phyloP scores from a whole-genome alignment of 305 asterid species.

The Fraxinus baroniana region DNA sequence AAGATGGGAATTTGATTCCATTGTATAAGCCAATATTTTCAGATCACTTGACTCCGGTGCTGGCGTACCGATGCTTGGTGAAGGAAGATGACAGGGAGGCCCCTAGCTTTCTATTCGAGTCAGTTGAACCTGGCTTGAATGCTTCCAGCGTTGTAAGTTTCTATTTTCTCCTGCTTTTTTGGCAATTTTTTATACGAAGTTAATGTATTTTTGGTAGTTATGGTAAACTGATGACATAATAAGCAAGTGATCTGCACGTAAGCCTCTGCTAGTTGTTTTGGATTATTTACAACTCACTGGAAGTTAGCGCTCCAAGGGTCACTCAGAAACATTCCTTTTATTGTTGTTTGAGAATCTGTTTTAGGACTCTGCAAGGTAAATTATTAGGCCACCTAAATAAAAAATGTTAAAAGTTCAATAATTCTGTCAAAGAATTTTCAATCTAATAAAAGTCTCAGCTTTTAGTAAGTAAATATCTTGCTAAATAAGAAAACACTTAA shows the following conservation, averaged over 20 bases:
- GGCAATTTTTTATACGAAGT: background rate
- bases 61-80: constrained; percentile 87
- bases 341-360: background rate
- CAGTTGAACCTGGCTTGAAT: constrained; percentile 77
- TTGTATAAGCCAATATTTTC: constrained; percentile 69
- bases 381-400: background rate
- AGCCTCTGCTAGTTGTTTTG: background rate
- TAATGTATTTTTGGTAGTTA: background rate
- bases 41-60: constrained; percentile 85
- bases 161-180: constrained; percentile 13
- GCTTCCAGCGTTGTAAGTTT: constrained; percentile 68
- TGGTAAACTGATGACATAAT: background rate
- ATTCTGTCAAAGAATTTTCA: background rate
- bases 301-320: background rate
- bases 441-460: background rate
- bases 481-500: background rate
- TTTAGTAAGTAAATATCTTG: background rate
- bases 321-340: background rate
- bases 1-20: constrained; percentile 82
- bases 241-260: background rate
- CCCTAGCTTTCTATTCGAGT: constrained; percentile 87
- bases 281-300: background rate
- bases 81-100: constrained; percentile 91
- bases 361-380: background rate
- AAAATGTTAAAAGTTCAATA: background rate